These are phyloP conservation scores for Papiliotrema terrestris DNA, from an alignment of 1,284 basidiomycete species.

Conservation along the genomic window DNA sequence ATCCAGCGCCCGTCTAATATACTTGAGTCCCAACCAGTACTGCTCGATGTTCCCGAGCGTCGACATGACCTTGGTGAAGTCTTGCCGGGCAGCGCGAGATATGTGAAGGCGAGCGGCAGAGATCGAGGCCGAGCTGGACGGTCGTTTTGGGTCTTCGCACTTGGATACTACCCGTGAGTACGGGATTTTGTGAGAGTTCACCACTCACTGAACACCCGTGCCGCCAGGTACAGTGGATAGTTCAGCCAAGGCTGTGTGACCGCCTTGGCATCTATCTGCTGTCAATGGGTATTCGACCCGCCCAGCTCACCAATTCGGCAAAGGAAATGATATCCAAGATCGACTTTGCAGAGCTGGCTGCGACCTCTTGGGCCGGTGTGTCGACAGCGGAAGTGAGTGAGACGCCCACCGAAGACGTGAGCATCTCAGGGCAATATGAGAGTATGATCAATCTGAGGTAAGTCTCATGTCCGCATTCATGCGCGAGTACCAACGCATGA, in stretches of 20 bases:
- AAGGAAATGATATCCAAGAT: constrained; percentile 20
- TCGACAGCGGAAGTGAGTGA: neutral
- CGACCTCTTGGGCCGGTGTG: constrained; percentile 8
- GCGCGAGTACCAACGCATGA: constrained; percentile 12
- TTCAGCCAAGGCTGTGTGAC: constrained; percentile 20
- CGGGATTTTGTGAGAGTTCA: too few species aligned
- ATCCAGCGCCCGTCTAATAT: too few species aligned
- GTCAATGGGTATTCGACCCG: neutral
- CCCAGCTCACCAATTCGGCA: constrained; percentile 14
- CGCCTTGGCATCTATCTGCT: constrained; percentile 15
- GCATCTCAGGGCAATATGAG: constrained; percentile 1
- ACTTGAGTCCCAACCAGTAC: too few species aligned
- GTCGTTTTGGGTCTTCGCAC: too few species aligned
- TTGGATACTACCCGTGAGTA: too few species aligned
- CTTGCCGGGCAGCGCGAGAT: too few species aligned
- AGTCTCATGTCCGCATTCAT: neutral
- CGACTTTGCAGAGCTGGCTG: constrained; percentile 20
- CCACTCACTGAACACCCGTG: constrained; percentile 19
- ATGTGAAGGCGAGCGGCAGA: too few species aligned
- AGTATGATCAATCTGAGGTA: constrained; percentile 19
- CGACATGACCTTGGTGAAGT: too few species aligned
- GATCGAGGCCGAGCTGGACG: too few species aligned
- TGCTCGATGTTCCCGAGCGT: too few species aligned
- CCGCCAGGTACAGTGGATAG: constrained; percentile 21
- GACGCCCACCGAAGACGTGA: neutral